Base-by-base conservation (phyloP, 140 eudicot species). In the Oenanthe javanica region DNA sequence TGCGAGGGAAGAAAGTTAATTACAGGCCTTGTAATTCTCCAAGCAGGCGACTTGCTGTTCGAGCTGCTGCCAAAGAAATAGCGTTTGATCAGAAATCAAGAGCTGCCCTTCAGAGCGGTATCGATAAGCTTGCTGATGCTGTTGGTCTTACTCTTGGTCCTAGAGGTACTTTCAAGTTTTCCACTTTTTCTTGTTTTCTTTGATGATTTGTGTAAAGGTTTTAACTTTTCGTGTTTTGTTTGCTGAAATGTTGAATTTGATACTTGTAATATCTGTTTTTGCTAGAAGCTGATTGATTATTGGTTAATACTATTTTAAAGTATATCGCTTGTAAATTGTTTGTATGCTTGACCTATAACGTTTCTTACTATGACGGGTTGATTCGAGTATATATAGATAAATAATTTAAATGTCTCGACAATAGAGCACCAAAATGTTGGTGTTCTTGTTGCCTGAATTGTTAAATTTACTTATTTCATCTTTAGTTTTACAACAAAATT, bases 131-230 rank as follows among this genome's bases (percentile, higher is more conserved):
- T 40, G 96, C 96, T 13, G 96, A 92, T 86, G 92, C 89, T 27
- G 98, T 94, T 74, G 98, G 91, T 27, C 96, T 92, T 71, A 94
- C 97, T 70, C 98, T 94, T 80, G 97, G 98, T 16, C 98, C 97
- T 51, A 86, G 97, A 82, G 98, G 98, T 94, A 87, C n/a, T 67
- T 7, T 74, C 4, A 75, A 48, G 43, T n/a, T 75, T 75, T 13
- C 4, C 0, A 2, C 42, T n/a, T 74, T 73, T 46, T 21, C 19
- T 46, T 46, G 25, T 74, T 45, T 21, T n/a, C 13, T 23, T n/a
- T 46, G 78, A 12, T 10, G 59, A 7, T 36, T 71, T 71, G 13
- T 47, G 18, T n/a, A 12, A 50, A 27, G 23, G 0, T 49, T 50
- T 15, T 0, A 25, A 19, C 63, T 75, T 75, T 49, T 49, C 31